Evolutionary conservation across 2,329 filamentous ascomycete species (phyloP).

Genomic region (Plenodomus lindquistii): DNA sequence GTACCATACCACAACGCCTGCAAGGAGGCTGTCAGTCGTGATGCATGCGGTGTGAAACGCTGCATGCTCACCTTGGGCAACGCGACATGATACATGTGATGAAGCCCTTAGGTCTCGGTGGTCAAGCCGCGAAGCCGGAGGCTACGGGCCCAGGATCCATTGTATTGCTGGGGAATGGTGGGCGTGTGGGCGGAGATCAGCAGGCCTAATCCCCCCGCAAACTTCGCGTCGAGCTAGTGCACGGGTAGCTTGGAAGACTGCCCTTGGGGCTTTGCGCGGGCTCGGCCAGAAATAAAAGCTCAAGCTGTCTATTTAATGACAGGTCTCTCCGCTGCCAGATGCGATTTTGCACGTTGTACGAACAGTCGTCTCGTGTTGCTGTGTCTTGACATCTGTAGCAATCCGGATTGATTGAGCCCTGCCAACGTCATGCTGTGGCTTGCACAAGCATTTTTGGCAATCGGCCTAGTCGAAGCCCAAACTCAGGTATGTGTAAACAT

Average conservation of each 20-base stretch:
- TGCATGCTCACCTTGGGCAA: not conserved
- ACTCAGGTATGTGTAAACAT: slow-evolving; percentile 28
- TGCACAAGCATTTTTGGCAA: slow-evolving; percentile 39
- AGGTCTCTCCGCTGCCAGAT: slow-evolving; percentile 16
- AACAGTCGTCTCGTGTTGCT: slow-evolving; percentile 14
- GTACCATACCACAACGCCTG: not conserved
- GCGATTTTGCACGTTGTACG: slow-evolving; percentile 11
- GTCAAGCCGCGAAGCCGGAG: slow-evolving; percentile 2
- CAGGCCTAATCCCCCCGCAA: slow-evolving; percentile 23
- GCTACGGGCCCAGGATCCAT: slow-evolving; percentile 20
- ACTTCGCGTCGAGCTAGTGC: slow-evolving; percentile 17
- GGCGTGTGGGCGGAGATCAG: slow-evolving; percentile 24
- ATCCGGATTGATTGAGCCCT: slow-evolving; percentile 18
- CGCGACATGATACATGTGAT: not conserved
- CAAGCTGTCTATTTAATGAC: slow-evolving; percentile 15
- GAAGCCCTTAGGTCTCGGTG: not conserved
- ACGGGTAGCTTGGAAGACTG: slow-evolving; percentile 17
- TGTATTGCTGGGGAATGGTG: slow-evolving; percentile 16
- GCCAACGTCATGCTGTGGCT: slow-evolving; percentile 42
- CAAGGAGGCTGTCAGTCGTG: slow-evolving; percentile 8
- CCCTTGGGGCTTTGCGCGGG: slow-evolving; percentile 6
- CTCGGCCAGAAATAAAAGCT: slow-evolving; percentile 21
- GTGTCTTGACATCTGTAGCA: slow-evolving; percentile 13
- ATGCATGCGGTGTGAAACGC: slow-evolving; percentile 5
- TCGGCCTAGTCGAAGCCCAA: slow-evolving; percentile 35